These are phyloP conservation scores for Rubia peregrina DNA, from an alignment of 305 asterid genomes.

Conservation along the genomic window DNA sequence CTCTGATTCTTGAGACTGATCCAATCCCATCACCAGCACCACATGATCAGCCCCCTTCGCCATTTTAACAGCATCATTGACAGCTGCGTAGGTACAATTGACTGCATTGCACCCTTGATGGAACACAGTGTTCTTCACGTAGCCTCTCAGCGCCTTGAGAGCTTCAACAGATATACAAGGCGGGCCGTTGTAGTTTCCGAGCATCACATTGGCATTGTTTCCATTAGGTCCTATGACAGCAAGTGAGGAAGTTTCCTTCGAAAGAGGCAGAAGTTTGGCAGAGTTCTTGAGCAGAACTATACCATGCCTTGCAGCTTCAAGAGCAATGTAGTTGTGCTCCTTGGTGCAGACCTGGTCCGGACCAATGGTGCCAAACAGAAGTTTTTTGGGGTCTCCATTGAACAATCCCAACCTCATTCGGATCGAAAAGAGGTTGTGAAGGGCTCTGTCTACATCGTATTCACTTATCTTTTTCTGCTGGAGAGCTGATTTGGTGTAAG, in stretches of 20 bases:
- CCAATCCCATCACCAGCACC: slow-evolving; percentile 79
- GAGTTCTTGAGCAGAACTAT: slow-evolving; percentile 72
- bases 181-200: slow-evolving; percentile 70
- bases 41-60: slow-evolving; percentile 54
- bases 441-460: slow-evolving; percentile 45
- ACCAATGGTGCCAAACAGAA: slow-evolving; percentile 61
- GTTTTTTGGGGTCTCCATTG: slow-evolving; percentile 69
- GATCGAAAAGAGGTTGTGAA: slow-evolving; percentile 58
- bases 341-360: slow-evolving; percentile 71
- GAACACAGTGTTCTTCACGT: slow-evolving; percentile 17
- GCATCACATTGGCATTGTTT: slow-evolving; percentile 51
- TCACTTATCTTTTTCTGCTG: slow-evolving; percentile 48
- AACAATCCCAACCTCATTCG: slow-evolving; percentile 84
- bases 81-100: slow-evolving; percentile 34
- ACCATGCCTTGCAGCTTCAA: slow-evolving; percentile 75
- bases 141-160: slow-evolving; percentile 10
- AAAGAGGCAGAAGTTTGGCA: slow-evolving; percentile 52
- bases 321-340: slow-evolving; percentile 56
- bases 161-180: slow-evolving; percentile 17
- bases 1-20: slow-evolving; percentile 56
- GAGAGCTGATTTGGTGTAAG: slow-evolving; percentile 49
- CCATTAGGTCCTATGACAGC: slow-evolving; percentile 89
- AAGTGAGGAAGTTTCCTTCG: slow-evolving; percentile 46
- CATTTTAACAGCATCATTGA: slow-evolving; percentile 29
- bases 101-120: slow-evolving; percentile 48